Evolutionary conservation across 805 yeast species (phyloP).

Genomic region (Ogataea trehalophila): DNA sequence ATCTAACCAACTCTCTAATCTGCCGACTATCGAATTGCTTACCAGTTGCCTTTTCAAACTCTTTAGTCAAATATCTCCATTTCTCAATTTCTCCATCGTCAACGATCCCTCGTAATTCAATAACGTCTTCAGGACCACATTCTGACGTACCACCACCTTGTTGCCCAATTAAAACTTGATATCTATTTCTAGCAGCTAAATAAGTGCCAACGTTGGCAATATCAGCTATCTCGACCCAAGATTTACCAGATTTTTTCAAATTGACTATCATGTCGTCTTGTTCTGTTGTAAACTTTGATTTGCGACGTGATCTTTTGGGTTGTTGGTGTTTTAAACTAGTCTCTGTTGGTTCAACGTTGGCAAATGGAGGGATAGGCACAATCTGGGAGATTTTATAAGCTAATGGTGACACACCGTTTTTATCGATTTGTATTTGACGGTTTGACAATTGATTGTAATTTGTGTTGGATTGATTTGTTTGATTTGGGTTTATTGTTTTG

Average conservation of each 20-base stretch:
- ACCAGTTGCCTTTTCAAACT: constrained; percentile 51
- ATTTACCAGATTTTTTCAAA: constrained; percentile 56
- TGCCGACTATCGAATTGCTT: constrained; percentile 47
- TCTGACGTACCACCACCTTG: constrained; percentile 70
- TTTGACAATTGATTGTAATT: neutral
- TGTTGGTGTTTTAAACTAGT: constrained; percentile 19
- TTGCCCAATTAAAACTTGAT: constrained; percentile 77
- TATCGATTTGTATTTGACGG: neutral
- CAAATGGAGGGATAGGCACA: constrained; percentile 27
- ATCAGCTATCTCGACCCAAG: constrained; percentile 74
- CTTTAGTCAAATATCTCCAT: constrained; percentile 60
- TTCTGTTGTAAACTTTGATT: constrained; percentile 62
- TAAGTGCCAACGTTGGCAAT: constrained; percentile 58
- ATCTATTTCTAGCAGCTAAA: constrained; percentile 71
- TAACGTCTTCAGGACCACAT: constrained; percentile 56
- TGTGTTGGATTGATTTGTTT: constrained; percentile 5
- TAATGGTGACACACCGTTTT: constrained; percentile 16
- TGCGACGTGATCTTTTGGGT: constrained; percentile 49
- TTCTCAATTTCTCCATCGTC: constrained; percentile 71
- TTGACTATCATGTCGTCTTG: constrained; percentile 64
- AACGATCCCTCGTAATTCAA: constrained; percentile 43
- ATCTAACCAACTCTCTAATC: constrained; percentile 49
- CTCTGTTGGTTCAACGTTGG: constrained; percentile 16
- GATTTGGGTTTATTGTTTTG: neutral
- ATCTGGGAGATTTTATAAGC: constrained; percentile 23